A percentile compares a stretch with the other conserved stretches of the same genome.
Evolutionary conservation across 805 yeast species (phyloP).

Genomic region (Lipomyces chichibuensis): DNA sequence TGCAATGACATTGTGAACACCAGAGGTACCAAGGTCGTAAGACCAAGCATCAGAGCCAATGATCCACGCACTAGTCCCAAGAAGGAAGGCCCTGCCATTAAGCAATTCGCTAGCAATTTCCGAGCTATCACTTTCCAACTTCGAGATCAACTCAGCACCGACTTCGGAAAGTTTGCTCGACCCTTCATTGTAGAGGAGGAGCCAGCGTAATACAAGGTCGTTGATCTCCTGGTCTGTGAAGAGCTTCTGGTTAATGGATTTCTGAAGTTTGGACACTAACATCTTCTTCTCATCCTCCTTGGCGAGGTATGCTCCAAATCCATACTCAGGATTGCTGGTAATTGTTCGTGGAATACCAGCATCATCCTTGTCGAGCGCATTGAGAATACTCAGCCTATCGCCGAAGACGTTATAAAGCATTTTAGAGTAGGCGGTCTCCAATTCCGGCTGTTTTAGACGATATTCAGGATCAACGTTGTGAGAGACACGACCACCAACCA

Average conservation of each 20-base stretch:
- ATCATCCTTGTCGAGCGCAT: constrained; percentile 53
- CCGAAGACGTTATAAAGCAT: constrained; percentile 71
- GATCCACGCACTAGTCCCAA: constrained; percentile 68
- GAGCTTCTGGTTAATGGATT: constrained; percentile 45
- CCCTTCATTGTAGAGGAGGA: constrained; percentile 47
- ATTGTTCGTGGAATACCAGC: constrained; percentile 52
- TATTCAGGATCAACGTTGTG: constrained; percentile 37
- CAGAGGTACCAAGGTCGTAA: constrained; percentile 87
- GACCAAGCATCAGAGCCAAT: constrained; percentile 96
- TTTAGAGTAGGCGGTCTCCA: constrained; percentile 77
- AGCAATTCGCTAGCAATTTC: constrained; percentile 54
- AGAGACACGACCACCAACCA: constrained; percentile 52
- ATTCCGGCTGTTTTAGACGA: constrained; percentile 40
- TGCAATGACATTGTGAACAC: constrained; percentile 81
- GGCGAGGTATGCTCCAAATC: constrained; percentile 74
- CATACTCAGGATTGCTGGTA: constrained; percentile 68
- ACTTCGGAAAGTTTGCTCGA: constrained; percentile 38
- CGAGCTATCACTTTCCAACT: constrained; percentile 45
- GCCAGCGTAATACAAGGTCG: constrained; percentile 70
- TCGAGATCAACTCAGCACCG: constrained; percentile 44
- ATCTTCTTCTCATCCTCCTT: constrained; percentile 55
- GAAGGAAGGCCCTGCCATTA: constrained; percentile 52
- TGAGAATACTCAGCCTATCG: constrained; percentile 59
- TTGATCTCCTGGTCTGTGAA: constrained; percentile 54
- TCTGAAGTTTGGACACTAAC: constrained; percentile 52